phyloP scores from a whole-genome alignment of 2,329 filamentous ascomycete species.

The Hypoxylon sp. region DNA sequence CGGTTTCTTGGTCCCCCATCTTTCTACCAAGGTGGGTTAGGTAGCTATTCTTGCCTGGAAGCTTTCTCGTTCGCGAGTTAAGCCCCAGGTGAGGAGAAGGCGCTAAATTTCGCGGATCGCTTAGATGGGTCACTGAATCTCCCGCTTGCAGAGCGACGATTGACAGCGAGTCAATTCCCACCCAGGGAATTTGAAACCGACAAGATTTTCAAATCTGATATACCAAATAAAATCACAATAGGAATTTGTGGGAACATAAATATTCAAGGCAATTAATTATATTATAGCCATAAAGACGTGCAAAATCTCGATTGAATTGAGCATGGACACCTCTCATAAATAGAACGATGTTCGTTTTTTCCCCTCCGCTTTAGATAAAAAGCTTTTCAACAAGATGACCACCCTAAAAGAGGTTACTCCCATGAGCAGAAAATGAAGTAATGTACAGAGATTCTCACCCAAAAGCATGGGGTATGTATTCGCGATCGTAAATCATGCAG shows the following conservation, averaged over 20 bases:
- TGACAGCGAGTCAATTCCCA: background rate
- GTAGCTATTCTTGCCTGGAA: background rate
- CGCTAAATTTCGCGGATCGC: slow-evolving; percentile 21
- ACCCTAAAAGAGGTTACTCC: slow-evolving; percentile 5
- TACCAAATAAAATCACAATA: background rate
- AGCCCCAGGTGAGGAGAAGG: slow-evolving; percentile 19
- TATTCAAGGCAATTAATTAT: background rate
- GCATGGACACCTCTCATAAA: background rate
- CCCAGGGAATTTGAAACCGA: background rate
- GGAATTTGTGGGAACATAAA: background rate
- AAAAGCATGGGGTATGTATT: slow-evolving; percentile 35
- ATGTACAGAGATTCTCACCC: slow-evolving; percentile 39
- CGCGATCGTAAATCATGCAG: slow-evolving; percentile 42
- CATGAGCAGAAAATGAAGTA: slow-evolving; percentile 22
- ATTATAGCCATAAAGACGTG: background rate
- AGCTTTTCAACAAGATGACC: background rate
- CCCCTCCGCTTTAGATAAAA: slow-evolving; percentile 11
- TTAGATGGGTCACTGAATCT: background rate
- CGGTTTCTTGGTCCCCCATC: slow-evolving; percentile 16
- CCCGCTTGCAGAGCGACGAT: too few relatives aligned
- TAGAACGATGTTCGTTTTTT: slow-evolving; percentile 5
- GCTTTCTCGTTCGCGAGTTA: background rate
- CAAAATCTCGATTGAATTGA: background rate
- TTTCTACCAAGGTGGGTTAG: slow-evolving; percentile 2
- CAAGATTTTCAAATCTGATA: background rate